Evolutionary conservation across 495 filamentous ascomycete genomes (phyloP).

Genomic region (Paragyromitra xinjiangensis): DNA sequence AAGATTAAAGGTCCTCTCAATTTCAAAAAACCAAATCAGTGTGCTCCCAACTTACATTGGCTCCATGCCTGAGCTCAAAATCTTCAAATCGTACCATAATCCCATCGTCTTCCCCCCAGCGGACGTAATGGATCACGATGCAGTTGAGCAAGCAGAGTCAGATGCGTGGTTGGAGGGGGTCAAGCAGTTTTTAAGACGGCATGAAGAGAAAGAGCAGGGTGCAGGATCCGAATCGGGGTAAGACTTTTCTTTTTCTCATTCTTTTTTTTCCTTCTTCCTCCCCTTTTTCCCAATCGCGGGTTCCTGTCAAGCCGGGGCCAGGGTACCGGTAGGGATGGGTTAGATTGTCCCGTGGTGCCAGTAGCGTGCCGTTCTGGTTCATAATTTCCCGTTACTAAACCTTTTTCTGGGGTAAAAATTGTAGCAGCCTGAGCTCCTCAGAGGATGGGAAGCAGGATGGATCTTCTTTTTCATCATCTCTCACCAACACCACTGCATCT

Average conservation of each 20-base stretch:
- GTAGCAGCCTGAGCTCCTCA: conserved; percentile 31
- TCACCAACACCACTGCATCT: conserved; percentile 15
- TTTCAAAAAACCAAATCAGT: conserved; percentile 84
- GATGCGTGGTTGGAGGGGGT: conserved; percentile 63
- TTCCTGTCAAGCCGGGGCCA: conserved; percentile 33
- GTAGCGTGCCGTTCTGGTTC: conserved; percentile 41
- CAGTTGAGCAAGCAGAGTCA: conserved; percentile 24
- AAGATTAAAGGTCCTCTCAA: conserved; percentile 69
- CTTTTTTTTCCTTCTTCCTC: conserved; percentile 3
- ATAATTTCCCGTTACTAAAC: conserved; percentile 45
- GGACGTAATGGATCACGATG: conserved; percentile 62
- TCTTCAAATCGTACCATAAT: conserved; percentile 87
- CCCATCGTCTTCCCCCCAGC: conserved; percentile 75
- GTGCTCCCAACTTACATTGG: conserved; percentile 84
- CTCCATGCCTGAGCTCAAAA: conserved; percentile 84
- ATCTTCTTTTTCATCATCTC: conserved; percentile 30
- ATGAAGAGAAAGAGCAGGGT: conserved; percentile 65
- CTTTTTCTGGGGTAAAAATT: conserved; percentile 35
- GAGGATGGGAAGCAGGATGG: conserved; percentile 8
- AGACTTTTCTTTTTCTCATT: background rate
- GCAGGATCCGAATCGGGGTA: conserved; percentile 74
- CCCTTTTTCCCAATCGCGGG: conserved; percentile 16
- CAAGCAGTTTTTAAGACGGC: conserved; percentile 77
- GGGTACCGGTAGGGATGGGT: conserved; percentile 37
- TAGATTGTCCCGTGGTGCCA: conserved; percentile 18